A percentile compares a stretch with the other conserved stretches of the same genome.
These are phyloP conservation scores for Euphorbia tirucalli DNA, from an alignment of 345 rosid species.

Conservation along the genomic window DNA sequence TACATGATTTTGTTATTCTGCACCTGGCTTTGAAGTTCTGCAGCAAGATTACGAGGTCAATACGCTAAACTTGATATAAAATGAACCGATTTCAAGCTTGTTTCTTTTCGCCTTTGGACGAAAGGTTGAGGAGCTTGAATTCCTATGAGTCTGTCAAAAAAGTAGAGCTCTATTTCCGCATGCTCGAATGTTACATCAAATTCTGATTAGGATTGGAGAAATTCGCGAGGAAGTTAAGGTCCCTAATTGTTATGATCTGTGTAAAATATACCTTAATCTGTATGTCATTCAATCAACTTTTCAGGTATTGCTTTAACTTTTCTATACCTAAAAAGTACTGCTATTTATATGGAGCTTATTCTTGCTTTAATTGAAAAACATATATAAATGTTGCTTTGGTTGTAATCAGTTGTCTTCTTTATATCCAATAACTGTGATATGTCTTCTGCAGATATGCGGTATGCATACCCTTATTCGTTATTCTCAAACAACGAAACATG, in stretches of 20 bases:
- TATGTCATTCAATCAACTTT: constrained; percentile 94
- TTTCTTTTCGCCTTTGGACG: constrained; percentile 49
- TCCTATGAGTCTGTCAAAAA: constrained; percentile 53
- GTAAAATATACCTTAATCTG: constrained; percentile 94
- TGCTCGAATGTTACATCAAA: constrained; percentile 61
- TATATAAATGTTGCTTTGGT: neutral
- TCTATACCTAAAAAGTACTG: neutral
- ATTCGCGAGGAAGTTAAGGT: constrained; percentile 57
- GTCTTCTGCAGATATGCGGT: constrained; percentile 81
- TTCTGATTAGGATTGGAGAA: constrained; percentile 77
- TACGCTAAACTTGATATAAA: constrained; percentile 73
- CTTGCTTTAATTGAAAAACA: neutral
- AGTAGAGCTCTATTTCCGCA: constrained; percentile 59
- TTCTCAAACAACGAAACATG: constrained; percentile 87
- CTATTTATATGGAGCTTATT: neutral
- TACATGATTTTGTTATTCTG: constrained; percentile 54
- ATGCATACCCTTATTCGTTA: constrained; percentile 99
- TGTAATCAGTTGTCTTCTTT: neutral
- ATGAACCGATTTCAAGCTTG: constrained; percentile 52
- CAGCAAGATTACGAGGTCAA: constrained; percentile 53
- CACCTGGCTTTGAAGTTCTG: constrained; percentile 71
- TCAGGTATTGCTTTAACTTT: constrained; percentile 55
- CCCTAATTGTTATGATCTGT: constrained; percentile 86
- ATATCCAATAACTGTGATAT: constrained; percentile 5
- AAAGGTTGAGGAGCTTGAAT: constrained; percentile 63